Evolutionary conservation across 768 basidiomycete genomes (phyloP).

Genomic region (Mrakia gelida): DNA sequence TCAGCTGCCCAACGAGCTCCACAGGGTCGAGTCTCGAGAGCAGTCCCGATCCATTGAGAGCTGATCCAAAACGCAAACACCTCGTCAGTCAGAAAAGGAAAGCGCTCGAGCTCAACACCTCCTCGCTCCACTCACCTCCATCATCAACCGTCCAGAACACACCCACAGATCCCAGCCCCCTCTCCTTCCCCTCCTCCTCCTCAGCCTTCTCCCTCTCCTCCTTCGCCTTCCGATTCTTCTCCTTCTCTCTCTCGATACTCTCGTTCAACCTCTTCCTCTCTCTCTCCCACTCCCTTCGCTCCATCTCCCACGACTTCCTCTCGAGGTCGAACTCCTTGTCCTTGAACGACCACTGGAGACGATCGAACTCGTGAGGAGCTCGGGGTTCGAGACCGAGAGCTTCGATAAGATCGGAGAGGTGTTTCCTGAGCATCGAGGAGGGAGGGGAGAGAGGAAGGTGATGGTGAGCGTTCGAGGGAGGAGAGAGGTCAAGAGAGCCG

Average conservation of each 20-base stretch:
- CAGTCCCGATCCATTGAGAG: too few relatives aligned
- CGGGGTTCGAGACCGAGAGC: background rate
- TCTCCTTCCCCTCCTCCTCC: too few relatives aligned
- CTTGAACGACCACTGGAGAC: background rate
- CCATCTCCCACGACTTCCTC: background rate
- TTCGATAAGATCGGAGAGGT: background rate
- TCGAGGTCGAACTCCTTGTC: background rate
- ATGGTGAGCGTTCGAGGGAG: too few relatives aligned
- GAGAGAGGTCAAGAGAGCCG: background rate
- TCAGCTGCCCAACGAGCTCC: too few relatives aligned
- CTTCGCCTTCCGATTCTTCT: background rate
- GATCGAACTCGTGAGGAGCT: background rate
- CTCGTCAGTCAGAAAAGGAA: too few relatives aligned
- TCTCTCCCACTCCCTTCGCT: background rate
- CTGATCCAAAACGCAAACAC: too few relatives aligned
- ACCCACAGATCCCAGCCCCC: background rate
- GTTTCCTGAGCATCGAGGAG: background rate
- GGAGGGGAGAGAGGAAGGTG: background rate
- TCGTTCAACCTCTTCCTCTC: background rate
- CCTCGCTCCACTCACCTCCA: background rate
- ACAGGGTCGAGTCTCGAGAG: too few relatives aligned
- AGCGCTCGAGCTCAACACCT: too few relatives aligned
- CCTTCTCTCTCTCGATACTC: background rate
- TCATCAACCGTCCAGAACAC: conserved; percentile 1
- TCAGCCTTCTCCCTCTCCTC: too few relatives aligned